Percentiles rank a stretch among this genome's conserved stretches.
Conservation (phyloP, 352 stramenopile species). For the Pythium utonaiense region DNA sequence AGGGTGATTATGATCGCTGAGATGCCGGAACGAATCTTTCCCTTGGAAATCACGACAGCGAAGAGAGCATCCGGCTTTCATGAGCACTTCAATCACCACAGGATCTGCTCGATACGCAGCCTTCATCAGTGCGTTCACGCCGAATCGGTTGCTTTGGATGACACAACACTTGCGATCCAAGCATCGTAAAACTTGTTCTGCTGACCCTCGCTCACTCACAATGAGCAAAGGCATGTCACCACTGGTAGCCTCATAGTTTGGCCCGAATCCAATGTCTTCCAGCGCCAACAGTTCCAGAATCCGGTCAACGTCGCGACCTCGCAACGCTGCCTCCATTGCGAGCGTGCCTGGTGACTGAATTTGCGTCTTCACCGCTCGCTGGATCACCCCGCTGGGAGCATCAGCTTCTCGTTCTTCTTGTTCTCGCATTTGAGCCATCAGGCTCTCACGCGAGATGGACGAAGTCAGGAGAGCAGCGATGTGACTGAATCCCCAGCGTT, state of each 20-base stretch:
- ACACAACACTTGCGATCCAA: slow-evolving; percentile 38
- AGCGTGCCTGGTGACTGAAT: slow-evolving; percentile 8
- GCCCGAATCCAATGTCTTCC: slow-evolving; percentile 31
- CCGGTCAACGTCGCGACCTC: slow-evolving; percentile 22
- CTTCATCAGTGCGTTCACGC: slow-evolving; percentile 42
- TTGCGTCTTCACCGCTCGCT: slow-evolving; percentile 12
- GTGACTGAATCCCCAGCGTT: slow-evolving; percentile 19
- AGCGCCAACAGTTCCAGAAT: slow-evolving; percentile 36
- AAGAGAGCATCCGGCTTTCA: slow-evolving; percentile 33
- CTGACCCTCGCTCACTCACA: slow-evolving; percentile 5
- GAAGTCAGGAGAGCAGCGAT: slow-evolving; percentile 35
- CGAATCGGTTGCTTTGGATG: slow-evolving; percentile 44
- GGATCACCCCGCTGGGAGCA: slow-evolving; percentile 2
- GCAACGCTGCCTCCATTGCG: slow-evolving; percentile 42
- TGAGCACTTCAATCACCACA: slow-evolving; percentile 35
- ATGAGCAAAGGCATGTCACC: slow-evolving; percentile 49
- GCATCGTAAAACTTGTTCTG: slow-evolving; percentile 33
- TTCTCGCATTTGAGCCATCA: slow-evolving; percentile 36
- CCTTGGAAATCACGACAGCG: slow-evolving; percentile 44
- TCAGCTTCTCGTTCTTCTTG: slow-evolving; percentile 37
- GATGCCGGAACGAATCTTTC: slow-evolving; percentile 33
- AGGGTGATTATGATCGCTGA: slow-evolving; percentile 41
- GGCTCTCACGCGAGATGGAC: slow-evolving; percentile 13
- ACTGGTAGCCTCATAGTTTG: slow-evolving; percentile 42
- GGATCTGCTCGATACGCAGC: slow-evolving; percentile 41